Evolutionary conservation across 2,329 filamentous ascomycete genomes (phyloP).

Genomic region (Teratosphaeria nubilosa): DNA sequence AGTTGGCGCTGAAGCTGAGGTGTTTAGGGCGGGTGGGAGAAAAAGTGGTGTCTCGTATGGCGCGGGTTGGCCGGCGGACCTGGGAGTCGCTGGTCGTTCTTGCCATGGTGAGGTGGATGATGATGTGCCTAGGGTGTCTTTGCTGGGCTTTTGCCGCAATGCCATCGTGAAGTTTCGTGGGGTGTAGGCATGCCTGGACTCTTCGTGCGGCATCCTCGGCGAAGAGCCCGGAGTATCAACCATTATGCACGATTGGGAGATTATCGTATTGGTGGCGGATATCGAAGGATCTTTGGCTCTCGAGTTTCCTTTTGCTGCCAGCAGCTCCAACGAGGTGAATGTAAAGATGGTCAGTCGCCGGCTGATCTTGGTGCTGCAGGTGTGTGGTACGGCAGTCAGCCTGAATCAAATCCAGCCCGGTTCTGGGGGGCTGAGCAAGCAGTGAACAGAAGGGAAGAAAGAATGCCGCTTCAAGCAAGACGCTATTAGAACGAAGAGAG

Average conservation of each 20-base stretch:
- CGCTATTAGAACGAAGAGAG: background rate
- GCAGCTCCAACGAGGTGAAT: background rate
- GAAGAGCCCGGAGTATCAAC: background rate
- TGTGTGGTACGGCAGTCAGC: background rate
- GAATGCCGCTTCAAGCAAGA: background rate
- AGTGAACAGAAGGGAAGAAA: background rate
- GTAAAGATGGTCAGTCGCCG: background rate
- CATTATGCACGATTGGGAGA: background rate
- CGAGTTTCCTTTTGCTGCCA: background rate
- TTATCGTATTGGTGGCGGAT: background rate
- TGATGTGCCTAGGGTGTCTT: background rate
- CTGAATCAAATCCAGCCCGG: background rate
- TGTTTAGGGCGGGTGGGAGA: slow-evolving; percentile 4
- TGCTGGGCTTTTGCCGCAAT: background rate
- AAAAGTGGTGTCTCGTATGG: slow-evolving; percentile 9
- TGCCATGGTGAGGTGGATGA: background rate
- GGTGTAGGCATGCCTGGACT: background rate
- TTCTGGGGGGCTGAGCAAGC: background rate
- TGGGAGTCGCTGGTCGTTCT: background rate
- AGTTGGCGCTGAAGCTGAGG: background rate
- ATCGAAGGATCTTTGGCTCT: background rate
- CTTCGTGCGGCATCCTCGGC: background rate
- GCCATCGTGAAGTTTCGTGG: background rate
- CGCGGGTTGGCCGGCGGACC: background rate
- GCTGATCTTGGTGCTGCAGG: background rate